Percentiles rank a stretch among this genome's conserved stretches.
Evolutionary conservation across 225 moss, liverwort and hornwort species (phyloP).

Genomic region (Pleurozium schreberi): DNA sequence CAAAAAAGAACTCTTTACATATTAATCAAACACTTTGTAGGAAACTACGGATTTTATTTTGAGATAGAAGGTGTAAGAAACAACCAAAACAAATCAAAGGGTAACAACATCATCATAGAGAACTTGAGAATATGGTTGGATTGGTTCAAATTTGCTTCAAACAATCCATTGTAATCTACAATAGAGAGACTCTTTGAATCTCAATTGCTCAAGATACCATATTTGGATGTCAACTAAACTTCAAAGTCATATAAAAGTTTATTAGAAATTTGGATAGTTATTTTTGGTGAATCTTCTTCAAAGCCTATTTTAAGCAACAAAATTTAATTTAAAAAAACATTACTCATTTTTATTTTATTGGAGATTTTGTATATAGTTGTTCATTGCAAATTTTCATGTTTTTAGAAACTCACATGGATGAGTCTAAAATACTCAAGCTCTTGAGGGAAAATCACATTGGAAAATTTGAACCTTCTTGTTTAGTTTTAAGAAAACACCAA

Average conservation of each 20-base stretch:
- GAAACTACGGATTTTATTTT: too few species aligned
- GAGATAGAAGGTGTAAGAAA: too few species aligned
- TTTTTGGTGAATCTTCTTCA: neutral
- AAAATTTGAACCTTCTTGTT: neutral
- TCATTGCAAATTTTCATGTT: neutral
- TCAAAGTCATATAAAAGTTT: neutral
- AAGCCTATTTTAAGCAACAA: neutral
- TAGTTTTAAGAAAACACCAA: neutral
- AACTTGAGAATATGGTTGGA: rapidly evolving
- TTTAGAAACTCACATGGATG: neutral
- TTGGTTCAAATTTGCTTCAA: too few species aligned
- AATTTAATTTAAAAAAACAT: rapidly evolving
- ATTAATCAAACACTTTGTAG: too few species aligned
- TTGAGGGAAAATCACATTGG: neutral
- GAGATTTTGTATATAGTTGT: neutral
- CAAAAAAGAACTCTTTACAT: too few species aligned
- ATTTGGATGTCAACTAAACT: neutral
- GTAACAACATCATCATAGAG: too few species aligned
- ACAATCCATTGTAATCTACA: too few species aligned
- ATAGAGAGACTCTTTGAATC: too few species aligned
- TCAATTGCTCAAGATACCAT: neutral
- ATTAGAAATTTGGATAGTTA: neutral
- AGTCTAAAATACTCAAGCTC: neutral
- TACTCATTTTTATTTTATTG: neutral
- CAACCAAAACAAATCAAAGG: neutral